Evolutionary conservation across 441 rosid genomes (phyloP).

Genomic region (Eruca vesicaria): DNA sequence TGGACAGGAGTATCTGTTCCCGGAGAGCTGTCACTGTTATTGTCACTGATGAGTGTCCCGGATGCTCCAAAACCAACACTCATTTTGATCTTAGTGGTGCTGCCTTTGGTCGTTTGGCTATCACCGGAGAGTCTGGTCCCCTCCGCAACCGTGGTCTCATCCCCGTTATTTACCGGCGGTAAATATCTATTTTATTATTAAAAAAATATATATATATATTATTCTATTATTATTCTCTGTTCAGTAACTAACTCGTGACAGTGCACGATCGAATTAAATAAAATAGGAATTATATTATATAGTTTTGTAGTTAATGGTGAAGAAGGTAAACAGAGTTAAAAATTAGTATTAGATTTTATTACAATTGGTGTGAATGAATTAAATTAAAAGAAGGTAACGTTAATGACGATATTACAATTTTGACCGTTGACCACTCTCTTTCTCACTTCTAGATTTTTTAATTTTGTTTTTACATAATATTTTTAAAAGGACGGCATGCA

Average conservation of each 20-base stretch:
- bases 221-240: too few species aligned
- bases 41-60: conserved; percentile 91
- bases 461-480: not conserved
- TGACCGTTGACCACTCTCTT: conserved; percentile 47
- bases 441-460: not conserved
- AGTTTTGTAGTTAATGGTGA: not conserved
- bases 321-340: not conserved
- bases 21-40: conserved; percentile 84
- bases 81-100: conserved; percentile 97
- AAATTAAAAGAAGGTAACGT: not conserved
- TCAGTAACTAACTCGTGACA: conserved; percentile 32
- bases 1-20: conserved; percentile 76
- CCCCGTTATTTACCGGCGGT: conserved; percentile 76
- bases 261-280: conserved; percentile 31
- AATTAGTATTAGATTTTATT: not conserved
- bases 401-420: conserved; percentile 42
- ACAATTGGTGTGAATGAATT: not conserved
- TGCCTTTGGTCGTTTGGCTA: conserved; percentile 88
- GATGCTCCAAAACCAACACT: conserved; percentile 65
- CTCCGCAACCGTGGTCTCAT: conserved; percentile 86
- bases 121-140: conserved; percentile 61
- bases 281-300: conserved; percentile 30
- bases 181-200: not conserved
- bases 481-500: conserved; percentile 70
- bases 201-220: too few species aligned